Evolutionary conservation across 2,329 filamentous ascomycete genomes (phyloP), one percentile per base, ranked within the genome.

Genomic region (Calonectria ilicicola): DNA sequence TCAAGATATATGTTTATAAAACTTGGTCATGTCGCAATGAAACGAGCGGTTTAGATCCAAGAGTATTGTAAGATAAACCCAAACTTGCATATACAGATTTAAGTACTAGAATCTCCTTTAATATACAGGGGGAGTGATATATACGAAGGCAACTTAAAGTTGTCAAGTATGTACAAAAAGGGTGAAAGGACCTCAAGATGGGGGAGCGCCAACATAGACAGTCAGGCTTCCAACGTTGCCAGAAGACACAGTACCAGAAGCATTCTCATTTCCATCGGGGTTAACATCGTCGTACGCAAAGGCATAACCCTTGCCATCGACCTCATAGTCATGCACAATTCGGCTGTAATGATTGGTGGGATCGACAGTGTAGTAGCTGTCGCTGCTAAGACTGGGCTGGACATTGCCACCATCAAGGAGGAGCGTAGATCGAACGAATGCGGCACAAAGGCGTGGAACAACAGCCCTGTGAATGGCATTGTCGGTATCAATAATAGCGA

Each of bases 241-340:
- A 1, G 81, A 81, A 0, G 78, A 64, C 19, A 85, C 79, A 17
- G 80, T 72, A 0, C 83, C 84, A 1, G 84, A 84, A 3, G 89
- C 88, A 79, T 93, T 90, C 74, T 86, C 83, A 32, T 87, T 86
- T 21, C 87, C 89, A 72, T 86, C 84, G 0, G 91, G 88, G 67
- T 90, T 89, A 21, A 94, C 92, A 79, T 94, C 92, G 77, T 94
- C 92, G 76, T 93, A 94, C 0, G 92, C 87, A 78, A 93, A 94
- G 0, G 90, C 89, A 79, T 94, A 94, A 0, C 92, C 92, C 53
- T 86, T 84, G 1, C 88, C 87, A 79, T 93, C 91, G 5, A 87
- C 79, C 82, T 92, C 90, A 63, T 89, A 86, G 44, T 86, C 82
- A 81, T 93, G 92, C 2, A 93, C 86, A 46, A 93, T 85, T 10